phyloP scores from a whole-genome alignment of 305 asterid genomes.

The Striga hermonthica region DNA sequence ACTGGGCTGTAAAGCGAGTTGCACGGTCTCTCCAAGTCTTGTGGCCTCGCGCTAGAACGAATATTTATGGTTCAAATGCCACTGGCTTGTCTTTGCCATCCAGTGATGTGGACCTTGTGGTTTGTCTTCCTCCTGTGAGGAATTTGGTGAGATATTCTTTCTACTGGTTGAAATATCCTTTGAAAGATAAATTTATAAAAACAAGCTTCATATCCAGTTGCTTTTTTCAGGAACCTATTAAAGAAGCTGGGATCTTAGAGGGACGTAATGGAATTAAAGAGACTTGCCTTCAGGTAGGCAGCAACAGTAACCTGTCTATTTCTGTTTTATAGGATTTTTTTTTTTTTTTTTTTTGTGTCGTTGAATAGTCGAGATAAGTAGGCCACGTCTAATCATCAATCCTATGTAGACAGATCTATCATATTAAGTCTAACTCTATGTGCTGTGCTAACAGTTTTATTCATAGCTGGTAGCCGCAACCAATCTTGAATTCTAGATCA shows the following conservation, averaged over 20 bases:
- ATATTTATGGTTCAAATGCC: conserved; percentile 88
- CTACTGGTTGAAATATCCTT: conserved; percentile 20
- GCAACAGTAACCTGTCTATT: conserved; percentile 1
- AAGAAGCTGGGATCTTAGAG: conserved; percentile 99
- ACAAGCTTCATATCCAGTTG: conserved; percentile 27
- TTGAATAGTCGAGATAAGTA: conserved; percentile 24
- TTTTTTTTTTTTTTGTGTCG: conserved; percentile 16
- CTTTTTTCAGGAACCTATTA: conserved; percentile 81
- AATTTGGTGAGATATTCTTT: conserved; percentile 70
- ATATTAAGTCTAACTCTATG: conserved; percentile 14
- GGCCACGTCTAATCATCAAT: conserved; percentile 8
- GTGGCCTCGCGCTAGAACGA: conserved; percentile 99
- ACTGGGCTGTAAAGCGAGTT: conserved; percentile 99
- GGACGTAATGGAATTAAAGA: conserved; percentile 99
- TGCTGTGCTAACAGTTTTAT: conserved; percentile 19
- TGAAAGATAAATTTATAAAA: conserved; percentile 14
- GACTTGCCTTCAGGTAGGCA: conserved; percentile 93
- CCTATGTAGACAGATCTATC: conserved; percentile 24
- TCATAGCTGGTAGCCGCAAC: conserved; percentile 5
- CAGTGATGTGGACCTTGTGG: conserved; percentile 98
- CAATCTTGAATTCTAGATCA: conserved; percentile 17
- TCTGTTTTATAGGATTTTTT: conserved; percentile 22
- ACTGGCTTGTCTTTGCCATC: conserved; percentile 97
- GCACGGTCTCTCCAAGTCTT: conserved; percentile 96
- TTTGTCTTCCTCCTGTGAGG: conserved; percentile 98